A percentile compares a stretch with the other conserved stretches of the same genome.
phyloP scores from a whole-genome alignment of 2,329 filamentous ascomycete species.

The Aspergillus sp. region DNA sequence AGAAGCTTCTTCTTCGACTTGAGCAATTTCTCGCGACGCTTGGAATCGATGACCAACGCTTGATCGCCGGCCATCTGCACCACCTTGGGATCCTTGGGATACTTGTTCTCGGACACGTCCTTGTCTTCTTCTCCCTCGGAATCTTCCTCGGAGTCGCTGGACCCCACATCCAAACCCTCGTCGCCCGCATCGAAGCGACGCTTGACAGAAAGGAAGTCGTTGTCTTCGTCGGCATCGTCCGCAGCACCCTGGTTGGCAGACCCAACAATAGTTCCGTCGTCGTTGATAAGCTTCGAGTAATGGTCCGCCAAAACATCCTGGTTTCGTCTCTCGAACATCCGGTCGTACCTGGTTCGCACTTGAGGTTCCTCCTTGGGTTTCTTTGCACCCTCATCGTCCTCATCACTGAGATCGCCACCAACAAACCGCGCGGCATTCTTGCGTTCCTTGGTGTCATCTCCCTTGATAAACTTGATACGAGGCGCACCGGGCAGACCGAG shows the following conservation, averaged over 20 bases:
- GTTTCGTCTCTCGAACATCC: constrained; percentile 96
- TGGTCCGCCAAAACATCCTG: constrained; percentile 93
- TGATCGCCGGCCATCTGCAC: constrained; percentile 59
- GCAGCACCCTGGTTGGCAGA: constrained; percentile 26
- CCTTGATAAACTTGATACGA: constrained; percentile 88
- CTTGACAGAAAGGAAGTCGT: constrained; percentile 85
- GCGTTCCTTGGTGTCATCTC: constrained; percentile 75
- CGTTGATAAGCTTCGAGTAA: constrained; percentile 77
- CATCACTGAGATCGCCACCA: constrained; percentile 57
- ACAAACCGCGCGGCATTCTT: constrained; percentile 78
- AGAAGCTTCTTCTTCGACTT: constrained; percentile 90
- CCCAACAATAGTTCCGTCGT: constrained; percentile 47
- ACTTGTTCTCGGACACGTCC: too few relatives aligned
- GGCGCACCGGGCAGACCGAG: constrained; percentile 87
- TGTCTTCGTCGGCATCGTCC: constrained; percentile 60
- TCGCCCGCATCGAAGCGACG: constrained; percentile 73
- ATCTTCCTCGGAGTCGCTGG: constrained; percentile 36
- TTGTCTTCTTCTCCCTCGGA: constrained; percentile 17
- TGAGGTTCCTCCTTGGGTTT: constrained; percentile 55
- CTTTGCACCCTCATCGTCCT: constrained; percentile 45
- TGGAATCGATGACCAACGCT: constrained; percentile 82
- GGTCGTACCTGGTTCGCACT: constrained; percentile 90
- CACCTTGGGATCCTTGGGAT: constrained; percentile 34
- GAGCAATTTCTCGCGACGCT: constrained; percentile 91
- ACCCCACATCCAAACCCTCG: constrained; percentile 41